These are phyloP conservation scores for Hamigera avellanea DNA, from an alignment of 495 filamentous ascomycete genomes.

Conservation along the genomic window DNA sequence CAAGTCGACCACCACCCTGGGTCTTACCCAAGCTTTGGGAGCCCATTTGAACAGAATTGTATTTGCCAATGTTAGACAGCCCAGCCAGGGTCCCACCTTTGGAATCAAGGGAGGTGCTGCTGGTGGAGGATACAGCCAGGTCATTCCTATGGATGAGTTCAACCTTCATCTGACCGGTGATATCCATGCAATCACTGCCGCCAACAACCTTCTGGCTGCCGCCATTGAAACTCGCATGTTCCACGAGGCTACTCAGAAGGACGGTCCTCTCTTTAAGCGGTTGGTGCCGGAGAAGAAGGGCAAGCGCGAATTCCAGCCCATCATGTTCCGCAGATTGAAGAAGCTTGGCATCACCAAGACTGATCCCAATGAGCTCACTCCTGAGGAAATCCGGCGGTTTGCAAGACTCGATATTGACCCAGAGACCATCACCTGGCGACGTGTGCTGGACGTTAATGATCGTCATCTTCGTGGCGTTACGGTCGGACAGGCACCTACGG, in stretches of 20 bases:
- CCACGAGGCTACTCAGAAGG: constrained; percentile 90
- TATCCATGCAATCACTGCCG: constrained; percentile 93
- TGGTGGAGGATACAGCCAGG: constrained; percentile 94
- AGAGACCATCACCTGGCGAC: constrained; percentile 91
- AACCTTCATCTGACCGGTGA: constrained; percentile 96
- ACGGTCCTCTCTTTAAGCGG: constrained; percentile 77
- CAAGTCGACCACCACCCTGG: constrained; percentile 97
- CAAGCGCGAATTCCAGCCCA: constrained; percentile 70
- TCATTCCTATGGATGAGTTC: constrained; percentile 99
- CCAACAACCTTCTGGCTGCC: constrained; percentile 96
- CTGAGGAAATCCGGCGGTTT: constrained; percentile 78
- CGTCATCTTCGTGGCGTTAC: constrained; percentile 81
- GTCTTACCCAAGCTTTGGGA: constrained; percentile 86
- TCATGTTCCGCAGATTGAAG: constrained; percentile 85
- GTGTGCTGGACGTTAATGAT: constrained; percentile 95
- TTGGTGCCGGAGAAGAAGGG: constrained; percentile 85
- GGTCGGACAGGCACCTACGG: constrained; percentile 75
- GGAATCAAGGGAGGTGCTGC: constrained; percentile 98
- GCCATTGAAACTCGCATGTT: constrained; percentile 98
- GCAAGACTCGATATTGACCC: constrained; percentile 93
- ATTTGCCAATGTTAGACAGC: constrained; percentile 95
- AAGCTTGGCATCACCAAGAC: constrained; percentile 95
- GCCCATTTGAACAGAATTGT: constrained; percentile 76
- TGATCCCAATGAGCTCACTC: constrained; percentile 76
- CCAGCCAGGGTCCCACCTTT: constrained; percentile 94